Evolutionary conservation across 2,329 filamentous ascomycete genomes (phyloP).

Genomic region (Macrophomina phaseolina): DNA sequence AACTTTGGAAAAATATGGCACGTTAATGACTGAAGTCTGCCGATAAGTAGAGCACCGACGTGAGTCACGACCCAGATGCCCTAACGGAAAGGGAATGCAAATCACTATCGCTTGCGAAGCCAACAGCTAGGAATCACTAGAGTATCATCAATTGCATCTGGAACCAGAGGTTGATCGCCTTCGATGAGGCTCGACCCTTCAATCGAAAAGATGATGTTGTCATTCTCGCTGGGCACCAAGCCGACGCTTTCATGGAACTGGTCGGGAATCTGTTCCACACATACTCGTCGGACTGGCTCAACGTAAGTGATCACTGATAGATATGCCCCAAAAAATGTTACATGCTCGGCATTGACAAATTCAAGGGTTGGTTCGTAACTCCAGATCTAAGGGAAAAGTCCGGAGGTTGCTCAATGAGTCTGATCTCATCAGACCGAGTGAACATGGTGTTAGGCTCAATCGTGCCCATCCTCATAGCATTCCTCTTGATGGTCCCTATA

Average conservation of each 20-base stretch:
- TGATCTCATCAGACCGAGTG: background rate
- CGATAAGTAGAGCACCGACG: too few relatives aligned
- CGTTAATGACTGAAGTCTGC: background rate
- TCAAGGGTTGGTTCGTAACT: background rate
- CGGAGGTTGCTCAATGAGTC: background rate
- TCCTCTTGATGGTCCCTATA: background rate
- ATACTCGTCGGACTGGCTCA: background rate
- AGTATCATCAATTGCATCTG: constrained; percentile 30
- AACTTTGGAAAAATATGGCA: background rate
- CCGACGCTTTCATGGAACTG: background rate
- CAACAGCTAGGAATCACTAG: constrained; percentile 26
- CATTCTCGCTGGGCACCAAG: background rate
- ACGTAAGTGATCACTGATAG: background rate
- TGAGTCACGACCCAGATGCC: constrained; percentile 17
- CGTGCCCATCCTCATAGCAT: background rate
- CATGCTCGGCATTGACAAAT: background rate
- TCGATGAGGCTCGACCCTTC: background rate
- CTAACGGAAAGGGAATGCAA: constrained; percentile 28
- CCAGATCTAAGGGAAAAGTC: background rate
- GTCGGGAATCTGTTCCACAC: background rate
- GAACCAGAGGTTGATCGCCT: constrained; percentile 27
- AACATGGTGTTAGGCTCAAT: background rate
- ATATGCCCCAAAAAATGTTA: background rate
- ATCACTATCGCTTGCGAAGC: constrained; percentile 25
- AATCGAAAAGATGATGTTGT: background rate